Conservation (phyloP, 257 asterid species). For the Verbascum thapsus region DNA sequence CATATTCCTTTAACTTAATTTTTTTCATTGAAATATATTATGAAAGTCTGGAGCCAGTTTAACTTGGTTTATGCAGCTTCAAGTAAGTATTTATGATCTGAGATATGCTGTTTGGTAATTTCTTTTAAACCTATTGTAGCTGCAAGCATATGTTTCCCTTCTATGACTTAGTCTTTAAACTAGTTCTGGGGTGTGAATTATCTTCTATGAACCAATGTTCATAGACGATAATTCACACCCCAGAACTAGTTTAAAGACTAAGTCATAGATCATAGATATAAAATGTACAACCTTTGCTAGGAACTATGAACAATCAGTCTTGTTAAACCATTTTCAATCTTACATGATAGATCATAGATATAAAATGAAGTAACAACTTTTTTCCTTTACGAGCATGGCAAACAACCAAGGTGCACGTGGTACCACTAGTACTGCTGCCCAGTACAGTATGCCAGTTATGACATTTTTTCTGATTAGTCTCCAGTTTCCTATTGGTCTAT, state of each 20-base stretch:
- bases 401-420: background rate
- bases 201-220: too few relatives aligned
- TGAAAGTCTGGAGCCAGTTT: constrained; percentile 6
- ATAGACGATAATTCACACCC: too few relatives aligned
- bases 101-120: background rate
- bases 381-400: background rate
- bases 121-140: background rate
- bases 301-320: background rate
- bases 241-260: too few relatives aligned
- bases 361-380: too few relatives aligned
- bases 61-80: constrained; percentile 22
- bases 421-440: background rate
- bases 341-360: background rate
- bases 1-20: background rate
- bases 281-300: background rate
- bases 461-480: background rate
- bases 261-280: too few relatives aligned
- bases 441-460: background rate
- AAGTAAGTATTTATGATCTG: constrained; percentile 5
- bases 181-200: background rate
- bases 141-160: constrained; percentile 7
- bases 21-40: background rate
- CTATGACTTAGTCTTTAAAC: background rate
- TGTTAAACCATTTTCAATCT: background rate
- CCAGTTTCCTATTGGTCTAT: background rate